Percentiles rank a stretch among this genome's conserved stretches.
Conservation (phyloP, 2,329 filamentous ascomycete genomes). For the Pseudopyrenochaeta lycopersici region DNA sequence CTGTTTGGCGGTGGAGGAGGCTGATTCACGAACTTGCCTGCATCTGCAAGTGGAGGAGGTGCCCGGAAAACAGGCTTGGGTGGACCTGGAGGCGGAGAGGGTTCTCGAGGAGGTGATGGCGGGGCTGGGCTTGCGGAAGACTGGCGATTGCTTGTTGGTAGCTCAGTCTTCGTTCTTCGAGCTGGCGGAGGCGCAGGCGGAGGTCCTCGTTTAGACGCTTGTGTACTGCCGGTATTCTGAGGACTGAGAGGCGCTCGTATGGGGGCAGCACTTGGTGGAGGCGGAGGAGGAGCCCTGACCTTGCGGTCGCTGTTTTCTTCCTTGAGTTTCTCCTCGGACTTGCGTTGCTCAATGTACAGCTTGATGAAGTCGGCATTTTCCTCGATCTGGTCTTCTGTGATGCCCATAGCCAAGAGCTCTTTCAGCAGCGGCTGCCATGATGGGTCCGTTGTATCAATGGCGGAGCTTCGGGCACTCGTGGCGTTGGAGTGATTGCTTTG, state of each 20-base stretch:
- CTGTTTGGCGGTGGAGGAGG: constrained; percentile 58
- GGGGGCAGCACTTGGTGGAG: constrained; percentile 60
- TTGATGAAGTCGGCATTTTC: constrained; percentile 75
- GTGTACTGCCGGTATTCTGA: constrained; percentile 65
- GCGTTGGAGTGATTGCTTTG: constrained; percentile 44
- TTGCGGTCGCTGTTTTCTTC: constrained; percentile 60
- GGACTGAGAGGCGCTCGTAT: constrained; percentile 62
- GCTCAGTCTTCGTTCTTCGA: constrained; percentile 55
- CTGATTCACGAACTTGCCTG: constrained; percentile 79
- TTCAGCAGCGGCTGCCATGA: constrained; percentile 68
- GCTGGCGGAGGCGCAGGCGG: constrained; percentile 68
- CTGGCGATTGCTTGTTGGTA: constrained; percentile 47
- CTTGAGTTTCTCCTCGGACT: constrained; percentile 59
- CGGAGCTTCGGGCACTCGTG: constrained; percentile 51
- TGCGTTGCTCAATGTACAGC: constrained; percentile 71
- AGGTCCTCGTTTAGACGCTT: constrained; percentile 64
- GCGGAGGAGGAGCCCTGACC: constrained; percentile 68
- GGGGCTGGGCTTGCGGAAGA: constrained; percentile 65
- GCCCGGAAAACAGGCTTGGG: constrained; percentile 78
- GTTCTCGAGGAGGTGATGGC: constrained; percentile 74
- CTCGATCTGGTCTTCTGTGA: constrained; percentile 73
- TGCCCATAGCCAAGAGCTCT: constrained; percentile 70
- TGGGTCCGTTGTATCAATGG: constrained; percentile 69
- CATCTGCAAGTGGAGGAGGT: constrained; percentile 87
- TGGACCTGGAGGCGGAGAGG: constrained; percentile 69